Evolutionary conservation across 2,329 filamentous ascomycete genomes (phyloP).

Genomic region (Hypoxylon rubiginosum): DNA sequence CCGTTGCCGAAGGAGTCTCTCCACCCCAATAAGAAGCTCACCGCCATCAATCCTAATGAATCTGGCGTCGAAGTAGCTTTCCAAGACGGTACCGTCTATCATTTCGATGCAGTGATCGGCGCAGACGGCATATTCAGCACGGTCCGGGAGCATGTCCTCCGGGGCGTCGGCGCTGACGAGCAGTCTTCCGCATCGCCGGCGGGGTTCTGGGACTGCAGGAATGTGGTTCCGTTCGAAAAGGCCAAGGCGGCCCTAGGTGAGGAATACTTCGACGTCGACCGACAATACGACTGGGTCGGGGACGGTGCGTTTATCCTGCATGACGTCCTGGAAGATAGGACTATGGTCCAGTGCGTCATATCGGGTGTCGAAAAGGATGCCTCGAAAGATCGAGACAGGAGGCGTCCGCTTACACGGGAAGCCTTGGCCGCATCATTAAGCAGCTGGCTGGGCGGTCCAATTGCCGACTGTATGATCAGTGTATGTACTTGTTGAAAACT

Average conservation of each 20-base stretch:
- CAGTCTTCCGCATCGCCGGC: constrained; percentile 22
- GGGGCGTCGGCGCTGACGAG: not conserved
- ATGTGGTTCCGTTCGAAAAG: constrained; percentile 30
- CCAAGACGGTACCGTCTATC: constrained; percentile 18
- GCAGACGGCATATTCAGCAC: constrained; percentile 37
- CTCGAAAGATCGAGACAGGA: constrained; percentile 19
- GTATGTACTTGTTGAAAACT: constrained; percentile 26
- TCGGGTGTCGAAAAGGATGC: constrained; percentile 30
- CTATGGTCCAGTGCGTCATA: constrained; percentile 41
- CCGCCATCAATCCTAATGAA: not conserved
- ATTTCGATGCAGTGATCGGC: constrained; percentile 40
- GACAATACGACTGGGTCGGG: constrained; percentile 39
- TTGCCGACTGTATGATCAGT: constrained; percentile 39
- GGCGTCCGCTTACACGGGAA: constrained; percentile 20
- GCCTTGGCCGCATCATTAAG: constrained; percentile 9
- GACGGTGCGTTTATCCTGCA: constrained; percentile 39
- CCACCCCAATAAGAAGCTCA: constrained; percentile 18
- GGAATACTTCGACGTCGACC: constrained; percentile 32
- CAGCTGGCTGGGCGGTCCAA: constrained; percentile 32
- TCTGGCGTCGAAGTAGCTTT: constrained; percentile 23
- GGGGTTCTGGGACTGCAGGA: constrained; percentile 40
- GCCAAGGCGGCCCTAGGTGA: constrained; percentile 29
- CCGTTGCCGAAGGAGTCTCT: constrained; percentile 12
- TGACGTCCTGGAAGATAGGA: constrained; percentile 38
- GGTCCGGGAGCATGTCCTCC: constrained; percentile 30